Percentiles rank a stretch among this genome's conserved stretches.
phyloP scores from a whole-genome alignment of 352 stramenopile species.

The Globisporangium mamillatum region DNA sequence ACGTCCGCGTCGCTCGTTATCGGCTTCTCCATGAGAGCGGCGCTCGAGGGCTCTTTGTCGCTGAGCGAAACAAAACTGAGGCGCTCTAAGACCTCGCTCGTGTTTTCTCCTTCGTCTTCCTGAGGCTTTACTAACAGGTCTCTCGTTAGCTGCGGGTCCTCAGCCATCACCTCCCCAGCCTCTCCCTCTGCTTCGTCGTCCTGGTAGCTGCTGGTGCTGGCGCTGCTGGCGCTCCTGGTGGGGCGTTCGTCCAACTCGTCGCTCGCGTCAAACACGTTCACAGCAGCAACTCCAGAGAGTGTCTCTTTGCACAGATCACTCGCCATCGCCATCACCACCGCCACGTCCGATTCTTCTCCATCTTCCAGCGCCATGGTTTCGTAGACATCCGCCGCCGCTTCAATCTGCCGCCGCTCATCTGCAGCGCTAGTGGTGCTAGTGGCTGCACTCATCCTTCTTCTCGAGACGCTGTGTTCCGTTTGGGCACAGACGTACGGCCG shows the following conservation, averaged over 20 bases:
- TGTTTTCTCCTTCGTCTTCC: background rate
- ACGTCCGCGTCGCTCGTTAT: background rate
- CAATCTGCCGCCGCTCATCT: constrained; percentile 9
- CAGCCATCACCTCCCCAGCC: background rate
- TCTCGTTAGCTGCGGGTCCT: background rate
- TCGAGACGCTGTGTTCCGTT: background rate
- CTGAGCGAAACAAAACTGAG: constrained; percentile 9
- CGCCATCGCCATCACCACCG: background rate
- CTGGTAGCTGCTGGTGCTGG: background rate
- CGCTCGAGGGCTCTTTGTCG: background rate
- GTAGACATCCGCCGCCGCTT: constrained; percentile 10
- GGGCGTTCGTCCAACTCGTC: background rate
- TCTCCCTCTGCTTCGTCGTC: background rate
- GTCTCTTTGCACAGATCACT: background rate
- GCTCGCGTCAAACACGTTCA: background rate
- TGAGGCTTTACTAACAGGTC: background rate
- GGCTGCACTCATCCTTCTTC: background rate
- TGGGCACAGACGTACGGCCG: background rate
- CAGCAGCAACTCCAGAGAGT: background rate
- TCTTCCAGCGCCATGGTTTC: background rate
- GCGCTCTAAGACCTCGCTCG: background rate
- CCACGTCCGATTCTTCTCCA: background rate
- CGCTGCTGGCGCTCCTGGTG: background rate
- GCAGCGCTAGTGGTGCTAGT: background rate
- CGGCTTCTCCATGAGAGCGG: background rate